Conservation (phyloP, 202 grass and related monocot genomes). For the Zizania palustris region DNA sequence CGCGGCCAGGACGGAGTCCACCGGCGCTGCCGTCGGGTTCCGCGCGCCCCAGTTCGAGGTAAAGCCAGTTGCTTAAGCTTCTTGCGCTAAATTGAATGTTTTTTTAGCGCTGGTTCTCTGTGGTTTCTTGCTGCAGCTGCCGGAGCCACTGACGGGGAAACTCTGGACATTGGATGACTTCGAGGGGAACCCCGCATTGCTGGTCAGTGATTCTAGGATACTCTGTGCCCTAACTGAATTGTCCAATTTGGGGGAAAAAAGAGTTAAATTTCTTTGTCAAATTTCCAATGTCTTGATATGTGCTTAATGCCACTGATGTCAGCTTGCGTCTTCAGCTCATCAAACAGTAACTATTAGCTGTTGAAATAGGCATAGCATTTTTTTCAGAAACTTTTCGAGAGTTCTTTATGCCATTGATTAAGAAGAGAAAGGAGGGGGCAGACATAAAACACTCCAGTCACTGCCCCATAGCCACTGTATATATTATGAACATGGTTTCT, state of each 20-base stretch:
- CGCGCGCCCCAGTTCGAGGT: conserved; percentile 85
- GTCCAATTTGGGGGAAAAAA: neutral
- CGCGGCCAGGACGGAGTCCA: conserved; percentile 62
- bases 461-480: neutral
- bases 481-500: neutral
- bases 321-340: neutral
- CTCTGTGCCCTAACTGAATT: neutral
- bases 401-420: too few species aligned
- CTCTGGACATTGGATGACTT: conserved; percentile 86
- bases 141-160: conserved; percentile 75
- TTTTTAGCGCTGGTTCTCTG: neutral
- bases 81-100: neutral
- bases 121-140: conserved; percentile 55
- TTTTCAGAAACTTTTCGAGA: neutral
- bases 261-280: neutral
- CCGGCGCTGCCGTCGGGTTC: conserved; percentile 53
- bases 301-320: neutral
- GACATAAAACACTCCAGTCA: neutral
- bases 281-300: neutral
- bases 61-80: neutral
- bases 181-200: conserved; percentile 60
- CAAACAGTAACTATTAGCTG: neutral
- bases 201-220: conserved; percentile 49
- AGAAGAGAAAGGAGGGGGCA: neutral
- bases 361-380: neutral